phyloP scores from a whole-genome alignment of 805 yeast species.

The Candida insectorum region DNA sequence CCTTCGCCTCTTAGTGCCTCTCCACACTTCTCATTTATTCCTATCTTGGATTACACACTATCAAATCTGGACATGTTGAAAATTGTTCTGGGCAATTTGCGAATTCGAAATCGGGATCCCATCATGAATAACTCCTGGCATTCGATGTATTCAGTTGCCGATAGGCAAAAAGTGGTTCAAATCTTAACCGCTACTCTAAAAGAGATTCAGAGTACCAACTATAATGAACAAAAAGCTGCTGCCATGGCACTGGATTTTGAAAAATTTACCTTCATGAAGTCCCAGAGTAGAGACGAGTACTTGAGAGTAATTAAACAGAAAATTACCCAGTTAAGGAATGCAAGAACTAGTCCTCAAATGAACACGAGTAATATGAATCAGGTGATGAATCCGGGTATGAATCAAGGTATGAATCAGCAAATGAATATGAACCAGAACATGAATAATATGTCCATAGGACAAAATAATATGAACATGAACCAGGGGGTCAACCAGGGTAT shows the following conservation, averaged over 20 bases:
- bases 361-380: not conserved
- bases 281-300: constrained; percentile 58
- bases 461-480: constrained; percentile 1
- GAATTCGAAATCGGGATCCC: too few species aligned
- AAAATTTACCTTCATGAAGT: constrained; percentile 56
- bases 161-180: constrained; percentile 40
- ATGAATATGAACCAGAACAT: not conserved
- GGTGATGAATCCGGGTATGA: not conserved
- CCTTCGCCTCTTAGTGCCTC: too few species aligned
- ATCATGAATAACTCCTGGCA: constrained; percentile 20
- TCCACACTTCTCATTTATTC: too few species aligned
- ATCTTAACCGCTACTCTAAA: constrained; percentile 33
- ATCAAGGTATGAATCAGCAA: not conserved
- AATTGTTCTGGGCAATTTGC: too few species aligned
- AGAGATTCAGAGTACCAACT: constrained; percentile 32
- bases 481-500: not conserved
- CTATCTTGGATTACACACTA: too few species aligned
- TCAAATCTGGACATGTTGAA: too few species aligned
- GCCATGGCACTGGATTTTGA: constrained; percentile 68
- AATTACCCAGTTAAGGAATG: constrained; percentile 27
- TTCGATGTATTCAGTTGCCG: constrained; percentile 23
- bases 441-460: too few species aligned
- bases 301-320: constrained; percentile 39
- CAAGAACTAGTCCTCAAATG: not conserved
- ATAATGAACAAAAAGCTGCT: constrained; percentile 33